phyloP scores from a whole-genome alignment of 495 filamentous ascomycete genomes.

The Evansstolkia leycettana region DNA sequence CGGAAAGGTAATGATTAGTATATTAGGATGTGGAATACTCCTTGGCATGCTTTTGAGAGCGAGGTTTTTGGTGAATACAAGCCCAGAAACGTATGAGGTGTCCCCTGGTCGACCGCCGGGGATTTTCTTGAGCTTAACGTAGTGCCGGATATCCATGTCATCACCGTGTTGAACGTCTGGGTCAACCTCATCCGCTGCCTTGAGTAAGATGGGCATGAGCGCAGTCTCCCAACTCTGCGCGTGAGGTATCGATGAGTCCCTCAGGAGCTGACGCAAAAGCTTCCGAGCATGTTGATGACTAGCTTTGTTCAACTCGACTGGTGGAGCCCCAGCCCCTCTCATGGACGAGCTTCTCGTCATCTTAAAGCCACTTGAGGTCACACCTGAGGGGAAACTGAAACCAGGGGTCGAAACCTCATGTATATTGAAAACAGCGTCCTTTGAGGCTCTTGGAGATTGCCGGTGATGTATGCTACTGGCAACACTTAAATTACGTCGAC shows the following conservation, averaged over 20 bases:
- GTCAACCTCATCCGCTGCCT: slow-evolving; percentile 89
- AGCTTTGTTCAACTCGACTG: slow-evolving; percentile 70
- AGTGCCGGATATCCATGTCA: slow-evolving; percentile 97
- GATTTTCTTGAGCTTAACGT: slow-evolving; percentile 94
- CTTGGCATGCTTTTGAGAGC: slow-evolving; percentile 93
- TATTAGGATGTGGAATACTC: slow-evolving; percentile 70
- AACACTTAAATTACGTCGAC: slow-evolving; percentile 66
- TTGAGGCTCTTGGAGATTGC: slow-evolving; percentile 49
- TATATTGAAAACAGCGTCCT: slow-evolving; percentile 23
- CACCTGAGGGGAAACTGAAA: slow-evolving; percentile 7
- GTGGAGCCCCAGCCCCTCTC: slow-evolving; percentile 59
- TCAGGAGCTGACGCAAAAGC: slow-evolving; percentile 70
- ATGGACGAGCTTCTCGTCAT: slow-evolving; percentile 77
- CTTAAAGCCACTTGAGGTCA: slow-evolving; percentile 34
- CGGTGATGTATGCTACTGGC: slow-evolving; percentile 57
- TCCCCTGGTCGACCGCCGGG: slow-evolving; percentile 81
- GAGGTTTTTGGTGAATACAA: slow-evolving; percentile 95
- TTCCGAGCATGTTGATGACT: slow-evolving; percentile 80
- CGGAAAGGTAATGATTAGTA: slow-evolving; percentile 87
- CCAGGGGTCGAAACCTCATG: slow-evolving; percentile 15
- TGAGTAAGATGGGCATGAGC: slow-evolving; percentile 78
- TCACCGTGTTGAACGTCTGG: slow-evolving; percentile 82
- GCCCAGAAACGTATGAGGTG: slow-evolving; percentile 85
- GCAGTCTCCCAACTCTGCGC: slow-evolving; percentile 77
- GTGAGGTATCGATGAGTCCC: slow-evolving; percentile 63